A percentile compares a stretch with the other conserved stretches of the same genome.
Conservation (phyloP, 2,329 filamentous ascomycete genomes). For the Phialemonium atrogriseum region DNA sequence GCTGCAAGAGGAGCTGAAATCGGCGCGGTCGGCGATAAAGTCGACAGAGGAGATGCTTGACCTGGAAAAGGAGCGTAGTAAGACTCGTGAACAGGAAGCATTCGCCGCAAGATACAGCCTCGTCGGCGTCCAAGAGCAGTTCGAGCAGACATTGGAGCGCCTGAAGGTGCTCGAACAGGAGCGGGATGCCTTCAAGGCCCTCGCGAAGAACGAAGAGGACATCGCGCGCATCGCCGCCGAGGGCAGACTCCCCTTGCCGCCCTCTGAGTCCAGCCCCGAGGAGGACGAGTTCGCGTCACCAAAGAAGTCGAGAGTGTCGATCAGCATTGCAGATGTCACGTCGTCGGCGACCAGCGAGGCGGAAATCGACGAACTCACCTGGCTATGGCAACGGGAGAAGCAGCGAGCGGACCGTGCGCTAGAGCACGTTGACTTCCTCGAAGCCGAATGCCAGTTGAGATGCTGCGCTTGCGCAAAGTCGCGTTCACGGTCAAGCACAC, state of each 20-base stretch:
- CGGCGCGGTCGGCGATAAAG: slow-evolving; percentile 45
- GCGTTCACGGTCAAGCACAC: slow-evolving; percentile 21
- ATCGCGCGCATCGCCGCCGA: slow-evolving; percentile 65
- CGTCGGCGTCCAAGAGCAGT: slow-evolving; percentile 56
- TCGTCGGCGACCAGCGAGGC: slow-evolving; percentile 47
- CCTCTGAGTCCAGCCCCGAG: slow-evolving; percentile 26
- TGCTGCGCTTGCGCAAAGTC: slow-evolving; percentile 53
- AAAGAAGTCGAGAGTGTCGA: slow-evolving; percentile 41
- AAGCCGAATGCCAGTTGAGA: slow-evolving; percentile 63
- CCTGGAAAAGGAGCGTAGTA: slow-evolving; percentile 53
- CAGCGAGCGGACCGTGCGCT: slow-evolving; percentile 60
- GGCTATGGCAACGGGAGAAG: slow-evolving; percentile 47
- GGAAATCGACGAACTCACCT: slow-evolving; percentile 49
- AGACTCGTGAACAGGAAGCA: slow-evolving; percentile 58
- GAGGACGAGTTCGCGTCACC: slow-evolving; percentile 58
- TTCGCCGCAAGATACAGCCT: slow-evolving; percentile 60
- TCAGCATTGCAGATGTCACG: slow-evolving; percentile 39
- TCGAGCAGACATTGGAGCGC: slow-evolving; percentile 54
- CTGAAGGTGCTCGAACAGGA: slow-evolving; percentile 63
- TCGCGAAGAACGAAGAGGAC: slow-evolving; percentile 61
- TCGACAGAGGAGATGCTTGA: slow-evolving; percentile 51
- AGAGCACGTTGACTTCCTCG: slow-evolving; percentile 67
- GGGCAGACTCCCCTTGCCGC: slow-evolving; percentile 58
- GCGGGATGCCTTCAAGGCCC: slow-evolving; percentile 64
- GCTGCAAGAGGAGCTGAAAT: slow-evolving; percentile 65